Conservation (phyloP, 2,329 filamentous ascomycete genomes). For the Aspergillus quadrilineatus region DNA sequence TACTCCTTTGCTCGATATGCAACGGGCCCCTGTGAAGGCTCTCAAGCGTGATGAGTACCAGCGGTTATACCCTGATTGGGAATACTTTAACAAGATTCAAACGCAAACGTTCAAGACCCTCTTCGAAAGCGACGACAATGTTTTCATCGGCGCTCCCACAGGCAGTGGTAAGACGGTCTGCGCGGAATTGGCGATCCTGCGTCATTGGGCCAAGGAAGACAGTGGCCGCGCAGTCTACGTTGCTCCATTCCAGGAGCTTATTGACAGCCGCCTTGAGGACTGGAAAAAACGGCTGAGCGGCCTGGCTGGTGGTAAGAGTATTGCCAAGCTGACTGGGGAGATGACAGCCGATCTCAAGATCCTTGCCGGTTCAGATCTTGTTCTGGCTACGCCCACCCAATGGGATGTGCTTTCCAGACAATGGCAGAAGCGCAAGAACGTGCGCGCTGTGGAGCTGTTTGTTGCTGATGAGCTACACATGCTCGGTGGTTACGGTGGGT, state of each 20-base stretch:
- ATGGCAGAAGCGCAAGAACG: conserved; percentile 95
- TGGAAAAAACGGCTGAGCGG: conserved; percentile 76
- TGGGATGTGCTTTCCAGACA: conserved; percentile 96
- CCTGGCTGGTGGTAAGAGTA: conserved; percentile 78
- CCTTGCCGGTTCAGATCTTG: conserved; percentile 80
- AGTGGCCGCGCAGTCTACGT: conserved; percentile 86
- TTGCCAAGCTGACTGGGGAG: conserved; percentile 92
- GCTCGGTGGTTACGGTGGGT: conserved; percentile 80
- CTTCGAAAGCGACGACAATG: conserved; percentile 87
- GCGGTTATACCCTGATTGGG: conserved; percentile 77
- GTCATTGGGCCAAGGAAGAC: conserved; percentile 75
- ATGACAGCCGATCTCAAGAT: conserved; percentile 87
- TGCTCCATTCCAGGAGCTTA: conserved; percentile 88
- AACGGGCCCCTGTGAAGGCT: conserved; percentile 83
- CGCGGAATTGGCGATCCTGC: conserved; percentile 87
- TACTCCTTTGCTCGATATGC: conserved; percentile 86
- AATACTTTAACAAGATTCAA: conserved; percentile 94
- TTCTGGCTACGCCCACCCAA: conserved; percentile 87
- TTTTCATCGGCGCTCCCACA: conserved; percentile 87
- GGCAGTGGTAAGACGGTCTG: conserved; percentile 97
- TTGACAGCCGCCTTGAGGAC: conserved; percentile 76
- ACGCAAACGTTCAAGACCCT: conserved; percentile 95
- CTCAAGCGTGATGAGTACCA: conserved; percentile 83
- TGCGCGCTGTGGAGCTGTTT: conserved; percentile 85
- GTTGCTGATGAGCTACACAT: conserved; percentile 95